These are phyloP conservation scores for Fonsecaea monophora DNA, from an alignment of 2,329 filamentous ascomycete genomes.

Conservation along the genomic window DNA sequence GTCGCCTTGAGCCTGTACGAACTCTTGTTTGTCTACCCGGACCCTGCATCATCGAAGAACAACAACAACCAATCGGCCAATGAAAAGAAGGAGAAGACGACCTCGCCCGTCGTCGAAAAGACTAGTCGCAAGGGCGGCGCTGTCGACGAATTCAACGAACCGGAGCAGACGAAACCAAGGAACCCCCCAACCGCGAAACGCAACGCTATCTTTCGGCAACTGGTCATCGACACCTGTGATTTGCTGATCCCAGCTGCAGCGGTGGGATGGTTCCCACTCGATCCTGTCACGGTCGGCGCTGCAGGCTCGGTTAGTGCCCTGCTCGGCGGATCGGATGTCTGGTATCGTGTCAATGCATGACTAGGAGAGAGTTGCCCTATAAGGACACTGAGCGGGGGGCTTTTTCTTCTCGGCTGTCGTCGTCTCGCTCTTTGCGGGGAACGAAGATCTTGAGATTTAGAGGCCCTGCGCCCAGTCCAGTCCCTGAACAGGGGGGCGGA, in stretches of 20 bases:
- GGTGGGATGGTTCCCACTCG: constrained; percentile 66
- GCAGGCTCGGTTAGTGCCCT: constrained; percentile 68
- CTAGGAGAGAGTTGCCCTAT: not conserved
- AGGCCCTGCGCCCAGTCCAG: not conserved
- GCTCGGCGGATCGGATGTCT: constrained; percentile 56
- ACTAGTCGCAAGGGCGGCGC: not conserved
- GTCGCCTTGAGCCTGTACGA: constrained; percentile 54
- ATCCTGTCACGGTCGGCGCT: constrained; percentile 61
- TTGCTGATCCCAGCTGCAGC: constrained; percentile 66
- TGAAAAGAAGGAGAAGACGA: constrained; percentile 8
- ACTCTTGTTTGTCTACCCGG: constrained; percentile 40
- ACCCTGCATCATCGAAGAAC: not conserved
- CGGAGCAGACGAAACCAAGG: not conserved
- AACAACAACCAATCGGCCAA: not conserved
- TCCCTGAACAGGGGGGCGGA: not conserved
- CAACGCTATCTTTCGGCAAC: constrained; percentile 46
- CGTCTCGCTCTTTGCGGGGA: not conserved
- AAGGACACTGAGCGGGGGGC: not conserved
- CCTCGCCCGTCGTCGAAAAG: not conserved
- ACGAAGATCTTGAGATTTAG: constrained; percentile 1
- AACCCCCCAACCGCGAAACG: constrained; percentile 16
- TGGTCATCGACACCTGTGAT: constrained; percentile 67
- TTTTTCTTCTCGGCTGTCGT: not conserved
- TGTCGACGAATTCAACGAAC: not conserved
- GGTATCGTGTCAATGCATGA: constrained; percentile 29